Evolutionary conservation across 208 protist species (phyloP), one percentile per base, ranked within the genome.

Genomic region (Trypanosoma cruzi): DNA sequence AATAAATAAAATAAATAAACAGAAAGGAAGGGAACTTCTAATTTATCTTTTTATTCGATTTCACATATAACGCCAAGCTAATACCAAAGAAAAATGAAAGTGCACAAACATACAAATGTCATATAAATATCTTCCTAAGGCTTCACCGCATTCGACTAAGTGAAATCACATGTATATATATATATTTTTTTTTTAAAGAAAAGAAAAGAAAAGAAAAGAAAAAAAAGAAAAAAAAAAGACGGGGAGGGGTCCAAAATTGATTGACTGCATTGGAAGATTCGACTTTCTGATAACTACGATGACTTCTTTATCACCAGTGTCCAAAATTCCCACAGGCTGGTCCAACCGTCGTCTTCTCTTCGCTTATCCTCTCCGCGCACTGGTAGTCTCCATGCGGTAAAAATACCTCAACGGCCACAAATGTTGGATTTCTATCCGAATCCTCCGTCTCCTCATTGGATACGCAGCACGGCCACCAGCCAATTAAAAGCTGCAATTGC

Each of bases 401-500:
- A 36, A 24, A 5, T n/a, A 46, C 44, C 29, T 73, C 68, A 36
- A 26, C 31, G 11, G 34, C 20, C 5, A 73, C 37, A 0, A 58
- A 20, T 48, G 44, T 24, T 16, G 36, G 13, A 2, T 49, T 18
- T 0, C 34, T 16, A 56, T 75, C 57, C 65, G 31, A 16, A 40
- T 64, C 48, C 24, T 42, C 54, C n/a, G 70, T 37, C 42, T 3
- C 68, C 68, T 77, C 31, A 29, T 59, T 79, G n/a, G 71, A 63
- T 28, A 83, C 82, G 22, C 73, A 82, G 46, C 46, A 90, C 4
- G 86, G 85, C 77, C 86, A 86, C 82, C 85, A 93, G 28, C 85
- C 76, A 44, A 95, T 90, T 54, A 90, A 54, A 20, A 89, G 57
- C 77, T 95, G 87, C 75, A 93, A 34, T 48, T 90, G 80, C 85